Conservation (phyloP, 129 eudicot genomes). For the Flaveria ramosissima region DNA sequence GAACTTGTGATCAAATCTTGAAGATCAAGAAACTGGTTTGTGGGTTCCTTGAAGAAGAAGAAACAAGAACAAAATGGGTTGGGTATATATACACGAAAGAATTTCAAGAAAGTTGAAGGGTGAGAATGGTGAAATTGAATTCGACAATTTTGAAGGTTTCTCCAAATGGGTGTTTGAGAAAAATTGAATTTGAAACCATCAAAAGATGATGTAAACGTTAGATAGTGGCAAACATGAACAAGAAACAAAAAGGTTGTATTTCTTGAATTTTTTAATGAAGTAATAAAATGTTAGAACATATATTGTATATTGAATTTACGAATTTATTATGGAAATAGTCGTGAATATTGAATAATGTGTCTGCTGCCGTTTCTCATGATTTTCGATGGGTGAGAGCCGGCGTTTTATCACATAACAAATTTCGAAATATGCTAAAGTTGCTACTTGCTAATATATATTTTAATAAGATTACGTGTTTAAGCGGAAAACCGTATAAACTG, state of each 20-base stretch:
- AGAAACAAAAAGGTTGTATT: constrained; percentile 13
- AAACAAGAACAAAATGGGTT: constrained; percentile 25
- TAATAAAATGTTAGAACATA: not conserved
- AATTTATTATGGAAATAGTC: not conserved
- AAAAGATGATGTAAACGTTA: constrained; percentile 11
- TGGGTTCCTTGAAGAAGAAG: constrained; percentile 36
- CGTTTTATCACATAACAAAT: too few relatives aligned
- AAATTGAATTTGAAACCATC: constrained; percentile 36
- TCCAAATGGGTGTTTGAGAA: constrained; percentile 48
- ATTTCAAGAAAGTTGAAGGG: constrained; percentile 19
- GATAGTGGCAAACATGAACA: constrained; percentile 26
- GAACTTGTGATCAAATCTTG: constrained; percentile 27
- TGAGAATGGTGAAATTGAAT: not conserved
- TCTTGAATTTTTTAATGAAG: not conserved
- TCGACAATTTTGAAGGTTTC: constrained; percentile 39
- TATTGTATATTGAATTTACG: not conserved
- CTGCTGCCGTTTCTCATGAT: too few relatives aligned
- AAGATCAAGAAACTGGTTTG: constrained; percentile 30
- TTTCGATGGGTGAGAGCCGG: too few relatives aligned
- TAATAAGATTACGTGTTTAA: too few relatives aligned
- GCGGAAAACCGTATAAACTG: too few relatives aligned
- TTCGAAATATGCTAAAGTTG: too few relatives aligned
- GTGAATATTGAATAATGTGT: too few relatives aligned
- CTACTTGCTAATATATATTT: too few relatives aligned
- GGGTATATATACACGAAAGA: constrained; percentile 3